Evolutionary conservation across 306 rosid genomes (phyloP).

Genomic region (Vigna nakashimae): DNA sequence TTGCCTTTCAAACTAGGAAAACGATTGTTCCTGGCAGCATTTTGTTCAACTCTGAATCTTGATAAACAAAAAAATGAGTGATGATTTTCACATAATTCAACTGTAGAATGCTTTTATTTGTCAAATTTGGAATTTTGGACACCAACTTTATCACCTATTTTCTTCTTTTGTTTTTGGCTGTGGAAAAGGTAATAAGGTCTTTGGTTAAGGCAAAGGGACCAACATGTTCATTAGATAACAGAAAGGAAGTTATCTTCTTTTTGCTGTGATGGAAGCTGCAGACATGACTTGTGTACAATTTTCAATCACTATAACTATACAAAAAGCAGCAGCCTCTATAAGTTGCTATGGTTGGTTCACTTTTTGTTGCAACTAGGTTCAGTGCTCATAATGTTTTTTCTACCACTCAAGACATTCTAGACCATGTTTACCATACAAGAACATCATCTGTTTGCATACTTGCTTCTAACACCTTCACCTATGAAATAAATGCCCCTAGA

Average conservation of each 20-base stretch:
- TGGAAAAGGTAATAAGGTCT: not conserved
- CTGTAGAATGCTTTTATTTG: not conserved
- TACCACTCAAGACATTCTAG: no score
- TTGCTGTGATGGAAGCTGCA: constrained; percentile 4
- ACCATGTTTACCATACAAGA: no score
- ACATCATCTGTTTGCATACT: no score
- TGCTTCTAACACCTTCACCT: no score
- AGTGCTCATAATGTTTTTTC: not conserved
- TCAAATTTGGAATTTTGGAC: constrained; percentile 6
- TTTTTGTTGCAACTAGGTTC: not conserved
- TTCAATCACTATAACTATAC: not conserved
- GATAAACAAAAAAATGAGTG: not conserved
- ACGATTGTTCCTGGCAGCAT: not conserved
- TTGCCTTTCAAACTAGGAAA: not conserved
- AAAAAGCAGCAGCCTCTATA: constrained; percentile 2
- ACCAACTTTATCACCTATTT: not conserved
- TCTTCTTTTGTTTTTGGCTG: not conserved
- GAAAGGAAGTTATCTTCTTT: not conserved
- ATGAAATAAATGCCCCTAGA: no score
- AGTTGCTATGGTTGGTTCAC: not conserved
- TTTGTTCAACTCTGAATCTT: not conserved
- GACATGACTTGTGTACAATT: not conserved
- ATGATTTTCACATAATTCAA: constrained; percentile 1
- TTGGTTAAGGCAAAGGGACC: constrained; percentile 13
- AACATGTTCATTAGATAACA: constrained; percentile 4